Base-by-base conservation (phyloP, 768 basidiomycete genomes). In the Leccinum aurantiacum region DNA sequence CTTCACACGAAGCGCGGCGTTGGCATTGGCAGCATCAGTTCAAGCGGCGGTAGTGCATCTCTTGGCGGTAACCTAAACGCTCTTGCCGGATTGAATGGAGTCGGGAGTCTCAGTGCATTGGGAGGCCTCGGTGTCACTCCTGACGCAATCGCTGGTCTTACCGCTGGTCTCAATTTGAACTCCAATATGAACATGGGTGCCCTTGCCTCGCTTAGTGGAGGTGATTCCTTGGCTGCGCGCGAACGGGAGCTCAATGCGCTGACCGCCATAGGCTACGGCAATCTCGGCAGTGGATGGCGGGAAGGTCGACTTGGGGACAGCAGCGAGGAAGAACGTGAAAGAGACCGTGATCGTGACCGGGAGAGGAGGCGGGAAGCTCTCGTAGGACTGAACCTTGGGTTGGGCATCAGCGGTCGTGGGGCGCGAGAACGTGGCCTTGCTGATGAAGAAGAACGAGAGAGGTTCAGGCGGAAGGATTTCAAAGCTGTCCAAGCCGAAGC, bases 1-100 rank as follows among this genome's bases (percentile, higher is more conserved):
- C 75, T 99, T 41, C 96, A 99, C 70, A 96, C 95, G 19, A 97
- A 96, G 78, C 81, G 93, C 41, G 91, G 91, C 3, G 87, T 93
- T 24, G 91, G 91, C n/a, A 85, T 85, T 6, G 78, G 85, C 19
- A 77, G 78, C 37, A 66, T 64, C 9, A 61, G 58, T 24, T 63
- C 71, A 13, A 68, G 66, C 37, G 63, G 71, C 58, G 74, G 74
- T 49, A 60, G 67, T 58, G 57, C 71, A 52, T 65, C 71, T 60
- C 61, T 68, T 52, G 71, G 72, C 44, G 64, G 44, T 62, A 69
- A 68, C 57, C 37, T 72, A 51, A 61, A 69, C 47, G 56, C 65
- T 58, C 61, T 69, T 15, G 57, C 67, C 35, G 65, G 64, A n/a
- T 46, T 72, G 37, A 70, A 63, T 46, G 65, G 63, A 37, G 65